Evolutionary conservation across 148 eudicot species (phyloP).

Genomic region (Cornus controversa): DNA sequence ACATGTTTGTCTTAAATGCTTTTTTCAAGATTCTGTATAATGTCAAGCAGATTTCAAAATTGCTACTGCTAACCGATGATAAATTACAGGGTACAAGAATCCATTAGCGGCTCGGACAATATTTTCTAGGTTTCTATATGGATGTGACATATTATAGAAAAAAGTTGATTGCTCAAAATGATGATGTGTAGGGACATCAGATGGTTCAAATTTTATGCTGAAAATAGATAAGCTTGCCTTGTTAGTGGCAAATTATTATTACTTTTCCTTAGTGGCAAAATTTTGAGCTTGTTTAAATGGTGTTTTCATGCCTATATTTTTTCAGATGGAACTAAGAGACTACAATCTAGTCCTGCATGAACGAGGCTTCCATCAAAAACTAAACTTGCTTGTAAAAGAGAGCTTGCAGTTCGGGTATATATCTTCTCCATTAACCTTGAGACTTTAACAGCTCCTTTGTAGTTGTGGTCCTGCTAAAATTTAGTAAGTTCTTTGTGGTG

Average conservation of each 20-base stretch:
- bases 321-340: conserved; percentile 65
- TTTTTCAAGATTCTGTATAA: no score
- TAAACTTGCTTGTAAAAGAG: conserved; percentile 60
- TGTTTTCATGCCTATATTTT: conserved; percentile 14
- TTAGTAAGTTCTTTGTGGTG: neutral
- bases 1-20: neutral
- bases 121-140: no score
- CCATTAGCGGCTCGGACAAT: no score
- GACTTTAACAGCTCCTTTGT: neutral
- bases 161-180: no score
- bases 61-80: neutral
- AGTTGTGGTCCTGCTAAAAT: neutral
- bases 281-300: neutral
- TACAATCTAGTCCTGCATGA: conserved; percentile 73
- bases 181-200: neutral
- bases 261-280: no score
- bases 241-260: neutral
- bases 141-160: no score
- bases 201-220: neutral
- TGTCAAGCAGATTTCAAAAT: neutral
- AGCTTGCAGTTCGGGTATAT: conserved; percentile 64
- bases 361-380: conserved; percentile 73
- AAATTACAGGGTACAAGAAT: neutral
- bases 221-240: neutral
- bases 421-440: conserved; percentile 10